Percentiles rank a stretch among this genome's conserved stretches.
These are phyloP conservation scores for Scenedesmus sp. DNA, from an alignment of 163 green algal genomes.

Conservation along the genomic window DNA sequence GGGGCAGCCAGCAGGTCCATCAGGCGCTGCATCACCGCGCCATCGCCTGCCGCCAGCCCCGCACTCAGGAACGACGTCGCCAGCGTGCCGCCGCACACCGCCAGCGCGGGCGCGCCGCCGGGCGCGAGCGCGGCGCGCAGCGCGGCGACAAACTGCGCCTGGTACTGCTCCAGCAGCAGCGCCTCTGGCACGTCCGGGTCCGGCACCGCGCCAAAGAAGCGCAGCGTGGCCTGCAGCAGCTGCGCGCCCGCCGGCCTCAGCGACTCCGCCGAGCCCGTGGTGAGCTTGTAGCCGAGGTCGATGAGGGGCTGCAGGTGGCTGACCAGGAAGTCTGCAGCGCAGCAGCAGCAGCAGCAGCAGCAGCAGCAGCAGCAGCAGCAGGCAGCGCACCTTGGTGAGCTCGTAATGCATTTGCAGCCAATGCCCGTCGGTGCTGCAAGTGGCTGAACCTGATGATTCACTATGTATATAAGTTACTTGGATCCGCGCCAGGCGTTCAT, in stretches of 20 bases:
- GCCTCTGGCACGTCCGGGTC: conserved; percentile 72
- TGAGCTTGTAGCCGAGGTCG: conserved; percentile 86
- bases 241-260: conserved; percentile 76
- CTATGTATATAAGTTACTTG: too few relatives aligned
- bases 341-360: conserved; percentile 22
- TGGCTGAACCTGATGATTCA: too few relatives aligned
- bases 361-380: conserved; percentile 24
- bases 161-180: conserved; percentile 87
- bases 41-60: conserved; percentile 73
- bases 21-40: conserved; percentile 76
- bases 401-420: too few relatives aligned
- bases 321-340: conserved; percentile 75
- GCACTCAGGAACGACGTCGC: conserved; percentile 78
- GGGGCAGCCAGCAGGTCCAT: conserved; percentile 79
- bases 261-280: conserved; percentile 72
- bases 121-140: conserved; percentile 68
- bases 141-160: conserved; percentile 86
- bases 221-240: conserved; percentile 72
- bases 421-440: too few relatives aligned
- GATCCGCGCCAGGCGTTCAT: too few relatives aligned
- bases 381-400: too few relatives aligned
- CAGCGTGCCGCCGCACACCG: conserved; percentile 75
- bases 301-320: conserved; percentile 79
- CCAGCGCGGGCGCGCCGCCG: conserved; percentile 63
- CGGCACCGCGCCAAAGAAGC: conserved; percentile 66